Evolutionary conservation across 768 basidiomycete genomes (phyloP).

Genomic region (Russula virescens): DNA sequence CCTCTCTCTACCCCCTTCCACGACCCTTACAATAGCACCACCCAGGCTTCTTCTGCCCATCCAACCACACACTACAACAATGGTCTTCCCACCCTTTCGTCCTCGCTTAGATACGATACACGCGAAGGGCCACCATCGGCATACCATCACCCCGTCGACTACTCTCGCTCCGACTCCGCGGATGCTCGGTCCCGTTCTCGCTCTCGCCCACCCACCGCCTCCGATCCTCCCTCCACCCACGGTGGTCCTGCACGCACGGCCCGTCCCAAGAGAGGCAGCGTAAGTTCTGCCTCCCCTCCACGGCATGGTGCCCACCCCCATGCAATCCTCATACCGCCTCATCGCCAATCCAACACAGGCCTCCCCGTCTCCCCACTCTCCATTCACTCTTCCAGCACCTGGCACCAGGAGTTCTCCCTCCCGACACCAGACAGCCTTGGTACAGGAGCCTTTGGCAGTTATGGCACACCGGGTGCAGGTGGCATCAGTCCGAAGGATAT

Average conservation of each 20-base stretch:
- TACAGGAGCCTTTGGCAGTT: conserved; percentile 18
- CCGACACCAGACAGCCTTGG: conserved; percentile 32
- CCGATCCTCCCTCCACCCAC: conserved; percentile 27
- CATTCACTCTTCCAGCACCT: conserved; percentile 16
- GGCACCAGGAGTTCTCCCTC: conserved; percentile 25
- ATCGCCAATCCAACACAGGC: conserved; percentile 25
- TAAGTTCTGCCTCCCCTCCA: conserved; percentile 53
- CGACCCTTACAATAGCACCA: conserved; percentile 29
- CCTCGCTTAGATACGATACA: conserved; percentile 33
- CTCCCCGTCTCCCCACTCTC: conserved; percentile 31
- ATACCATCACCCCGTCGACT: conserved; percentile 29
- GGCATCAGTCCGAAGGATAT: conserved; percentile 35
- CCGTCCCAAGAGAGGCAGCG: conserved; percentile 49
- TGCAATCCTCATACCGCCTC: conserved; percentile 63
- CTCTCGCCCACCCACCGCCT: conserved; percentile 45
- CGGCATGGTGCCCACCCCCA: conserved; percentile 40
- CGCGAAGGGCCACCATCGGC: conserved; percentile 28
- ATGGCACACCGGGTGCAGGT: conserved; percentile 23
- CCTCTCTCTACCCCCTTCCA: conserved; percentile 27
- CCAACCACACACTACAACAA: conserved; percentile 32
- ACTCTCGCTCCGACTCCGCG: conserved; percentile 22
- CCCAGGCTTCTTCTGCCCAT: background rate
- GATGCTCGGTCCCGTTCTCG: conserved; percentile 31
- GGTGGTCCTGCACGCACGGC: conserved; percentile 40
- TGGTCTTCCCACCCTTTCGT: conserved; percentile 33